Percentiles rank a stretch among this genome's conserved stretches.
Conservation (phyloP, 164 flowering plant genomes). For the Malania oleifera region DNA sequence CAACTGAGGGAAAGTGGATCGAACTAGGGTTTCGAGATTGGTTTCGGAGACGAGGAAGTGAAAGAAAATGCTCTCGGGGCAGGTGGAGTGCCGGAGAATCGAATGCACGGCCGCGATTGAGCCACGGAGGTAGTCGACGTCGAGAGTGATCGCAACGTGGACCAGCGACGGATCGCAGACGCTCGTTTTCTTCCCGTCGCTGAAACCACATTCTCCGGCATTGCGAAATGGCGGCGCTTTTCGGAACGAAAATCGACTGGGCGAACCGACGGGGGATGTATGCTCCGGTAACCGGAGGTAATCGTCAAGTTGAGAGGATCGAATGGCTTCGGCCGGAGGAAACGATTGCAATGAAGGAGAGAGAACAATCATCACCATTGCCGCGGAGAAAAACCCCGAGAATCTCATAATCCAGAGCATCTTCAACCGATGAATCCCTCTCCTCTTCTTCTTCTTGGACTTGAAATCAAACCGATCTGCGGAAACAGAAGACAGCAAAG, state of each 20-base stretch:
- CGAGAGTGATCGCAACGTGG: conserved; percentile 88
- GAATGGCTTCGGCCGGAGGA: conserved; percentile 53
- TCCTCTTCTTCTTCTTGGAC: conserved; percentile 29
- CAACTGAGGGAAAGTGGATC: conserved; percentile 63
- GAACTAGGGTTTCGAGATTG: conserved; percentile 45
- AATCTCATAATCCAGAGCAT: conserved; percentile 45
- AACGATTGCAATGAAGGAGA: conserved; percentile 47
- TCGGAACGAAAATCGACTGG: conserved; percentile 40
- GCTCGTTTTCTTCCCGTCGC: not conserved
- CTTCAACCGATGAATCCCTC: conserved; percentile 6
- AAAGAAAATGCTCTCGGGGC: conserved; percentile 79
- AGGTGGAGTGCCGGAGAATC: conserved; percentile 56
- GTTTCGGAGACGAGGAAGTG: conserved; percentile 71
- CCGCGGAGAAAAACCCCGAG: conserved; percentile 42
- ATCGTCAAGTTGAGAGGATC: conserved; percentile 40
- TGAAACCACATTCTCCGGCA: conserved; percentile 49
- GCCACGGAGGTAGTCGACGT: conserved; percentile 76
- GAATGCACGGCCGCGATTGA: conserved; percentile 94
- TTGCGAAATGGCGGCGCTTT: conserved; percentile 45
- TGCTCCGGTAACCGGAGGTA: conserved; percentile 24
- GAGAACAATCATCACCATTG: conserved; percentile 36
- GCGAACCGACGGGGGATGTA: conserved; percentile 7
- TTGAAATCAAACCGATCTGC: conserved; percentile 32
- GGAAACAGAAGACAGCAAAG: conserved; percentile 9
- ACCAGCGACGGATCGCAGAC: conserved; percentile 75